Evolutionary conservation across 73 alveolate species (phyloP).

Genomic region (Tetrahymena borealis): DNA sequence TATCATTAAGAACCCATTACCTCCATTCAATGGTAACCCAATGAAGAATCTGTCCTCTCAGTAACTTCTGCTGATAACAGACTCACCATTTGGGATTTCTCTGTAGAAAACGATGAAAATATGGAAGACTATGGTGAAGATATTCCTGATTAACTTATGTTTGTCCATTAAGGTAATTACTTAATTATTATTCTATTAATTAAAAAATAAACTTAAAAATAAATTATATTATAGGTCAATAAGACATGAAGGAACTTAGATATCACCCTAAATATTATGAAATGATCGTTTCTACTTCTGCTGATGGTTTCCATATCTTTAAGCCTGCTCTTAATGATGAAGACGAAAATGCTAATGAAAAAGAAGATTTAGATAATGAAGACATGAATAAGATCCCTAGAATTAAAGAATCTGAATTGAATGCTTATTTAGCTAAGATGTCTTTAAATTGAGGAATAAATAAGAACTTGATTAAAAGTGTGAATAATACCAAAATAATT

Average conservation of each 20-base stretch:
- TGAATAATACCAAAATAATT: background rate
- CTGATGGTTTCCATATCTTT: conserved; percentile 67
- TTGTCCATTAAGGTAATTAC: conserved; percentile 62
- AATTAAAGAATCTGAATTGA: conserved; percentile 20
- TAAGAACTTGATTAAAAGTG: background rate
- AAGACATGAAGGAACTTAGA: conserved; percentile 65
- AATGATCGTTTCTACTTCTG: conserved; percentile 64
- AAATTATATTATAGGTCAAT: conserved; percentile 13
- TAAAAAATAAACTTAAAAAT: background rate
- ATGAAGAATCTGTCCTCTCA: conserved; percentile 63
- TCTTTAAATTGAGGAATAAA: background rate
- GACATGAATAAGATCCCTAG: conserved; percentile 46
- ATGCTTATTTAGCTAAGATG: conserved; percentile 17
- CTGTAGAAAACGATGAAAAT: conserved; percentile 75
- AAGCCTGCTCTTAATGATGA: conserved; percentile 73
- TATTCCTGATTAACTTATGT: conserved; percentile 72
- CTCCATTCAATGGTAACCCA: conserved; percentile 68
- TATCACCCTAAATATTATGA: conserved; percentile 71
- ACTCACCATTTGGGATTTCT: conserved; percentile 71
- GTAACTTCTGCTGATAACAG: conserved; percentile 75
- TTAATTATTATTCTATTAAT: background rate
- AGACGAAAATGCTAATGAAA: conserved; percentile 47
- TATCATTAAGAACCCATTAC: conserved; percentile 69
- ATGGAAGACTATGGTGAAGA: conserved; percentile 49
- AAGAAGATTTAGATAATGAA: conserved; percentile 42